phyloP scores from a whole-genome alignment of 2,329 filamentous ascomycete genomes.

The Juglanconis juglandina region DNA sequence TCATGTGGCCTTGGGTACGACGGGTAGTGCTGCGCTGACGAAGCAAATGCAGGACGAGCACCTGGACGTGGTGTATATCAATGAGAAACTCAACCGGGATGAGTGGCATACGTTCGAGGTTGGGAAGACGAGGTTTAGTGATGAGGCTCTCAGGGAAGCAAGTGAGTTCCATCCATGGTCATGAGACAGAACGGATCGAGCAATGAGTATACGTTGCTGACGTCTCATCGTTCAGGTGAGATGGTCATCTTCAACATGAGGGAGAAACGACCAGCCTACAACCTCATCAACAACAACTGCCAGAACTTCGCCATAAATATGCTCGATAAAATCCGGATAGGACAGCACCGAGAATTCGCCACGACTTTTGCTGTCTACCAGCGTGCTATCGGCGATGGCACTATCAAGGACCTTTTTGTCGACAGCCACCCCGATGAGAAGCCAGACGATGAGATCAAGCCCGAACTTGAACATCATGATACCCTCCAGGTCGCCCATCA shows the following conservation, averaged over 20 bases:
- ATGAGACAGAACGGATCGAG: not conserved
- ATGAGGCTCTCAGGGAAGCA: constrained; percentile 48
- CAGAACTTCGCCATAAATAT: constrained; percentile 53
- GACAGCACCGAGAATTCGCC: constrained; percentile 47
- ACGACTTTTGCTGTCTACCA: constrained; percentile 54
- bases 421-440: constrained; percentile 31
- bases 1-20: not conserved
- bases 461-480: constrained; percentile 27
- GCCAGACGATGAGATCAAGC: constrained; percentile 23
- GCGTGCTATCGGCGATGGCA: constrained; percentile 44
- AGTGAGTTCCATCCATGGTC: constrained; percentile 31
- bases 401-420: constrained; percentile 50
- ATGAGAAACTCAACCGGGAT: constrained; percentile 41
- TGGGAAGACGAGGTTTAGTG: constrained; percentile 52
- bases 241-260: constrained; percentile 52
- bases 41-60: constrained; percentile 43
- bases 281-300: constrained; percentile 59
- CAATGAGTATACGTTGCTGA: not conserved
- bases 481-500: constrained; percentile 48
- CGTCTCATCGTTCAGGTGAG: constrained; percentile 35
- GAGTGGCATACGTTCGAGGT: constrained; percentile 51
- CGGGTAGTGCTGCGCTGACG: constrained; percentile 19
- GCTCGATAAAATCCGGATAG: constrained; percentile 52
- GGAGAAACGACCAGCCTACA: constrained; percentile 47
- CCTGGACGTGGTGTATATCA: constrained; percentile 55